Percentiles rank a stretch among this genome's conserved stretches.
phyloP scores from a whole-genome alignment of 2,329 filamentous ascomycete genomes.

The Endoconidiophora laricicola region DNA sequence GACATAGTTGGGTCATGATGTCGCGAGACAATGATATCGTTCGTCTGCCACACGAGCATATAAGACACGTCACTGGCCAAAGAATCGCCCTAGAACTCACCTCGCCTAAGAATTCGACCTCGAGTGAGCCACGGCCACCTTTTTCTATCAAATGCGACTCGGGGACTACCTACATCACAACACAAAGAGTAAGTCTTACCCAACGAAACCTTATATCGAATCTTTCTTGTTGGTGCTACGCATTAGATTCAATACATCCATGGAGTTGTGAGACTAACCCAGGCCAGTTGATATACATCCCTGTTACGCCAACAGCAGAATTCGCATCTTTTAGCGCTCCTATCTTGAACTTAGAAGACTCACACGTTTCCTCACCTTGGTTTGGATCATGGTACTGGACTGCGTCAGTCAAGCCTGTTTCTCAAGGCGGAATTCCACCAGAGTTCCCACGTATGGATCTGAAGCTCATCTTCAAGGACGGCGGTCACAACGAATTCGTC shows the following conservation, averaged over 20 bases:
- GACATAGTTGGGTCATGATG: slow-evolving; percentile 76
- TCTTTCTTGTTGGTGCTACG: too few species aligned
- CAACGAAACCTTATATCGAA: background rate
- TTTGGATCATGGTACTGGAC: slow-evolving; percentile 89
- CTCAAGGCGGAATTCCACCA: slow-evolving; percentile 66
- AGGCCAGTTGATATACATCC: slow-evolving; percentile 69
- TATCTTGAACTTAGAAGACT: slow-evolving; percentile 74
- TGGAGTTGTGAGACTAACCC: background rate
- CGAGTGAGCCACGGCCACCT: slow-evolving; percentile 27
- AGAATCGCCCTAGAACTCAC: slow-evolving; percentile 63
- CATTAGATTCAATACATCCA: too few species aligned
- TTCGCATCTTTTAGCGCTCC: slow-evolving; percentile 83
- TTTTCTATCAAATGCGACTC: slow-evolving; percentile 43
- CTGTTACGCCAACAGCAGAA: slow-evolving; percentile 46
- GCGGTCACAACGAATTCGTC: slow-evolving; percentile 86
- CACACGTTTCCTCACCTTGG: slow-evolving; percentile 72
- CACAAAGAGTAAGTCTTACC: slow-evolving; percentile 49
- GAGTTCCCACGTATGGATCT: slow-evolving; percentile 58
- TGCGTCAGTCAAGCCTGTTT: slow-evolving; percentile 60
- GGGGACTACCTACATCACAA: slow-evolving; percentile 67
- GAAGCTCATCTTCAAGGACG: slow-evolving; percentile 82
- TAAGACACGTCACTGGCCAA: slow-evolving; percentile 63
- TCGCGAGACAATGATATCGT: slow-evolving; percentile 58
- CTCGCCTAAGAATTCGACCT: slow-evolving; percentile 44
- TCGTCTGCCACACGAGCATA: slow-evolving; percentile 67